Percentiles rank a stretch among this genome's conserved stretches.
Conservation (phyloP, 768 basidiomycete genomes). For the Hypholoma fasciculare region DNA sequence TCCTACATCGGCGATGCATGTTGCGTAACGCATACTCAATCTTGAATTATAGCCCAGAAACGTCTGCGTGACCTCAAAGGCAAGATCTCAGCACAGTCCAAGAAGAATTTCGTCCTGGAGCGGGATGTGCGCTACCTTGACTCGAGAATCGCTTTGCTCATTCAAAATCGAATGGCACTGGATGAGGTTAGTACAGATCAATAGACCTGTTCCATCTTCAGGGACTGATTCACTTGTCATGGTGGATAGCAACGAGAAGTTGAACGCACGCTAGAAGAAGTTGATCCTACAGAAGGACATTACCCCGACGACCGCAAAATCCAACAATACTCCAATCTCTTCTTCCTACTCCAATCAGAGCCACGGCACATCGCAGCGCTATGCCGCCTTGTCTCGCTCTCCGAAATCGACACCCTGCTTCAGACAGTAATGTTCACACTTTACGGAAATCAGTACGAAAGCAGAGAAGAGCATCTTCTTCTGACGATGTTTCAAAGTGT, state of each 20-base stretch:
- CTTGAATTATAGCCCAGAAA: constrained; percentile 75
- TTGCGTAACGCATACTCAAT: not conserved
- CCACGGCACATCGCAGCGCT: constrained; percentile 96
- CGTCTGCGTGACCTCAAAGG: constrained; percentile 94
- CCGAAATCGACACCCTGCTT: constrained; percentile 97
- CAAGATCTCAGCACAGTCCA: constrained; percentile 96
- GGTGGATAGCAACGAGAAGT: constrained; percentile 84
- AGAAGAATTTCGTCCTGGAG: constrained; percentile 99
- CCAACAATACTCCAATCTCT: constrained; percentile 97
- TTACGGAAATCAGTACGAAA: constrained; percentile 99
- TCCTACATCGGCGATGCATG: constrained; percentile 1
- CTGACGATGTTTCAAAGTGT: constrained; percentile 99
- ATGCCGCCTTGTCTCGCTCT: constrained; percentile 92
- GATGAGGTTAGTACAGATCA: constrained; percentile 71
- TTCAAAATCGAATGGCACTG: constrained; percentile 97
- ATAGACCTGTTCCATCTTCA: constrained; percentile 8
- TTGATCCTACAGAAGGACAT: constrained; percentile 88
- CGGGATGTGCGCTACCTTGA: constrained; percentile 98
- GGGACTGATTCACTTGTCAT: constrained; percentile 5
- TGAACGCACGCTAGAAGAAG: constrained; percentile 92
- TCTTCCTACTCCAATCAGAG: constrained; percentile 97
- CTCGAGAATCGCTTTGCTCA: constrained; percentile 93
- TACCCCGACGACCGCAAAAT: constrained; percentile 94
- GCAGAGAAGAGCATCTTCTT: constrained; percentile 95
- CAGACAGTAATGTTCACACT: constrained; percentile 99